These are phyloP conservation scores for Filosporella fistucella DNA, from an alignment of 495 filamentous ascomycete genomes.

Conservation along the genomic window DNA sequence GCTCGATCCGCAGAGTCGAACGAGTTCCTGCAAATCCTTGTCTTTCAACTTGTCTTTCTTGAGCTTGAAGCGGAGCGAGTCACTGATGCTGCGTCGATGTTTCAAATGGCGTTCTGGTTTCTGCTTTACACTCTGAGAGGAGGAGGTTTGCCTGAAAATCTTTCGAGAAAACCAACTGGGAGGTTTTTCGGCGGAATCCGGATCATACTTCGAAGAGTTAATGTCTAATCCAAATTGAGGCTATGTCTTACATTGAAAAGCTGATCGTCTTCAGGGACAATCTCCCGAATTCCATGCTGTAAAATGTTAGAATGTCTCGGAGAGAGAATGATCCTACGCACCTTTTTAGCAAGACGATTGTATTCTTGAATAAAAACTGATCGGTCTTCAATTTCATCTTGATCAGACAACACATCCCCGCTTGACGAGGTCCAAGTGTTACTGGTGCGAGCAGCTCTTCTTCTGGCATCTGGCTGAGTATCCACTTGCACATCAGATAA, in stretches of 20 bases:
- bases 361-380: constrained; percentile 42
- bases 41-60: constrained; percentile 56
- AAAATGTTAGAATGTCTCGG: neutral
- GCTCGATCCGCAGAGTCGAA: constrained; percentile 70
- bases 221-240: too few relatives aligned
- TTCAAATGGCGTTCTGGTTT: constrained; percentile 29
- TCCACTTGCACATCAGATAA: neutral
- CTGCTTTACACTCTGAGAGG: constrained; percentile 22
- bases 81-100: constrained; percentile 42
- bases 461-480: neutral
- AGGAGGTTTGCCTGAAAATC: constrained; percentile 26
- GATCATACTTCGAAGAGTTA: too few relatives aligned
- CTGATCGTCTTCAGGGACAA: constrained; percentile 8
- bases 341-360: constrained; percentile 49
- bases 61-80: constrained; percentile 44
- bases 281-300: constrained; percentile 20
- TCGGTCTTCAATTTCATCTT: constrained; percentile 36
- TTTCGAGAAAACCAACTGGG: constrained; percentile 32
- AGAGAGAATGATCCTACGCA: constrained; percentile 11
- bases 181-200: too few relatives aligned
- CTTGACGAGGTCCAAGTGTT: constrained; percentile 21
- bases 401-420: constrained; percentile 24
- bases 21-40: constrained; percentile 56
- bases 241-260: neutral
- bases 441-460: constrained; percentile 12